These are phyloP conservation scores for Cucumis cinereus DNA, from an alignment of 306 rosid species.

Conservation along the genomic window DNA sequence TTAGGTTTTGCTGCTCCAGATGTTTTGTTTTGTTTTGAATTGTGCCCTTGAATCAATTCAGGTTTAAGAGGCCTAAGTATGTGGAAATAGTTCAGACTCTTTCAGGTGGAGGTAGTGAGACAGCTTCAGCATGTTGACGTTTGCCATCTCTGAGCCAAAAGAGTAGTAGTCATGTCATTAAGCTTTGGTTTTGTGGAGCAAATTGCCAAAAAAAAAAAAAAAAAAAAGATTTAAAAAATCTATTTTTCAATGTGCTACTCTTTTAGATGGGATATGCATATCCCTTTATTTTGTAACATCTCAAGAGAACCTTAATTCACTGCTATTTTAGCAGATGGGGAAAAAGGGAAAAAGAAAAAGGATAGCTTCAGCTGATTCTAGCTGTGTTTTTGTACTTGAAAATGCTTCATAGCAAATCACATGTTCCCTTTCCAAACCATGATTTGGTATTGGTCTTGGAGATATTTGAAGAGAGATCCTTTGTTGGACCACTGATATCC, in stretches of 20 bases:
- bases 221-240: not conserved
- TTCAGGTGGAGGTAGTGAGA: not conserved
- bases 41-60: not conserved
- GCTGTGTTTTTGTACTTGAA: not conserved
- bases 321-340: not conserved
- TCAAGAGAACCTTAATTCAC: not conserved
- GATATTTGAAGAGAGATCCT: not conserved
- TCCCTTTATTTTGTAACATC: not conserved
- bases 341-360: not conserved
- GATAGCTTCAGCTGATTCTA: not conserved
- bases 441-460: not conserved
- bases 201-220: not conserved
- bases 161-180: not conserved
- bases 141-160: not conserved
- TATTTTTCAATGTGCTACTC: not conserved
- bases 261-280: not conserved
- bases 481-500: not conserved
- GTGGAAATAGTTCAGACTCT: not conserved
- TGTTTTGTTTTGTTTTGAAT: not conserved
- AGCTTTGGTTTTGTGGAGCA: not conserved
- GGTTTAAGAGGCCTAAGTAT: not conserved
- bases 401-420: no score
- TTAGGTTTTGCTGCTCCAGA: not conserved
- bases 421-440: not conserved
- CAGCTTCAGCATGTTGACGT: not conserved